Evolutionary conservation across 2,329 filamentous ascomycete genomes (phyloP).

Genomic region (Cladosporium sp.): DNA sequence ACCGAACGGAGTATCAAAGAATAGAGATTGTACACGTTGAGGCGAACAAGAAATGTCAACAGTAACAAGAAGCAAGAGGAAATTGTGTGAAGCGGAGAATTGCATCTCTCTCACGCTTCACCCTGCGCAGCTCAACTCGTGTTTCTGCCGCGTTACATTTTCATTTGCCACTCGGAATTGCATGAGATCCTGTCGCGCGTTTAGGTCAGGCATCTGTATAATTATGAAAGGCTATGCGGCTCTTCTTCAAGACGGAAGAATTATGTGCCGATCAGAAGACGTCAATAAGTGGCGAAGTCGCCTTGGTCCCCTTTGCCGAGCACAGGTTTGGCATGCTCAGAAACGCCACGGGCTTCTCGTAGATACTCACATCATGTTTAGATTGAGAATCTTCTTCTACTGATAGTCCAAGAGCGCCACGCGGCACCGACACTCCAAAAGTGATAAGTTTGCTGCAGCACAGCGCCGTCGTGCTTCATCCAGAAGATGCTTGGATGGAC

Average conservation of each 20-base stretch:
- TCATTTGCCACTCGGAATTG: not conserved
- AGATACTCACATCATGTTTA: not conserved
- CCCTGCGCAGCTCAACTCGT: not conserved
- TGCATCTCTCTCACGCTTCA: not conserved
- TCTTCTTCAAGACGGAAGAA: not conserved
- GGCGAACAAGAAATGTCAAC: not conserved
- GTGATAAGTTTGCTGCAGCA: not conserved
- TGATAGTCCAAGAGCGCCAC: not conserved
- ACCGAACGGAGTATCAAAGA: not conserved
- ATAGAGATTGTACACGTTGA: not conserved
- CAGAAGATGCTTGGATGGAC: not conserved
- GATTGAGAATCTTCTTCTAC: not conserved
- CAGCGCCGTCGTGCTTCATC: not conserved
- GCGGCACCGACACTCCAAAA: not conserved
- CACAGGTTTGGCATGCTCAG: not conserved
- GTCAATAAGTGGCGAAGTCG: slow-evolving; percentile 17
- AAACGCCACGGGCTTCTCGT: not conserved
- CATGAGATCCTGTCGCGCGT: not conserved
- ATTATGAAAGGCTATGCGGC: not conserved
- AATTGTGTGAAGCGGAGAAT: not conserved
- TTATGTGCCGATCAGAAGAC: slow-evolving; percentile 9
- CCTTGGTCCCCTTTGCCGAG: slow-evolving; percentile 1
- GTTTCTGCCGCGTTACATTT: not conserved
- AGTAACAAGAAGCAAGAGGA: not conserved
- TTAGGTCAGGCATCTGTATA: not conserved